Base-by-base conservation (phyloP, 352 stramenopile species). In the Thraustochytrium sp. region DNA sequence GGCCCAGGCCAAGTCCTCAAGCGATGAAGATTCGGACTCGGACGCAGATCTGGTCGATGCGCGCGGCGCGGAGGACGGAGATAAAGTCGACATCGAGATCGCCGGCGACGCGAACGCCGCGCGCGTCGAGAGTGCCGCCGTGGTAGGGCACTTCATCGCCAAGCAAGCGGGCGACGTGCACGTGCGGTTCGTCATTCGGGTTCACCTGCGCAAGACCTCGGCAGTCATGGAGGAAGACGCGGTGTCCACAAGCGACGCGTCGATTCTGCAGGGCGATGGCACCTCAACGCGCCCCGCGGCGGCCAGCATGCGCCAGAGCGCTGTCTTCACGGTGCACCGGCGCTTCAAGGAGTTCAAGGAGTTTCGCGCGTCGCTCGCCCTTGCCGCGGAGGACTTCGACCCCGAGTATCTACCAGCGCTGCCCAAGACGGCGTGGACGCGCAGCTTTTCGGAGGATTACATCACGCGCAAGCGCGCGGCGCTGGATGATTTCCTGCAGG, bases 151-250 rank as follows among this genome's bases (percentile, higher is more conserved):
- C 23, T 62, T 64, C 31, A 77, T 77, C 26, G 42, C 18, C 36
- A 77, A 77, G 37, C 36, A 38, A 23, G 40, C 42, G n/a, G n/a
- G 11, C 8, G 68, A 80, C 51, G 36, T n/a, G 68, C 68, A 80
- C 68, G 68, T 80, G 26, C 68, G 68, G 16, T 80, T 72, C 31
- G 34, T 80, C 26, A 51, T 80, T 34, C 68, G 68, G 8, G 68
- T 80, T 13, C 48, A 80, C 21, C 53, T 65, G 59, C 59, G 59
- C 40, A 72, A 72, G 40, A 72, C 26, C 18, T 55, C 48, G 48
- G 48, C 48, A 55, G 18, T 55, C n/a, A n/a, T n/a, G n/a, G n/a
- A n/a, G n/a, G n/a, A n/a, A n/a, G n/a, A n/a, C n/a, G n/a, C n/a
- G n/a, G n/a, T n/a, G n/a, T n/a, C n/a, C n/a, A n/a, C n/a, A n/a